Percentiles rank a stretch among this genome's conserved stretches.
Conservation (phyloP, 129 eudicot genomes). For the Mikania micrantha region DNA sequence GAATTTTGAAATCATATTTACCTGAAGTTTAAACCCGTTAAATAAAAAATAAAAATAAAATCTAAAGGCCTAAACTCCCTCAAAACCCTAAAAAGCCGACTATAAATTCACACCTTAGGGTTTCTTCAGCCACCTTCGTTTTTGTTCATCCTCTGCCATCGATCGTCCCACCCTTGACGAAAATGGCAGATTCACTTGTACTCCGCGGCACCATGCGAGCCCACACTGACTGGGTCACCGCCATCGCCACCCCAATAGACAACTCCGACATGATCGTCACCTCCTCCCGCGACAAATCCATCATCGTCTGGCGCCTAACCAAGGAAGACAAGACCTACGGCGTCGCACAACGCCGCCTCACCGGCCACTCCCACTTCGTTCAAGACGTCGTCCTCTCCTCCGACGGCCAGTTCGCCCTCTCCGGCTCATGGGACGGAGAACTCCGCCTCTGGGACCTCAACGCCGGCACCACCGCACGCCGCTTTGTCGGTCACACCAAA, state of each 20-base stretch:
- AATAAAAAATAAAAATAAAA: too few relatives aligned
- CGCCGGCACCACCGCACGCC: slow-evolving; percentile 65
- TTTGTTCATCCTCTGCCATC: not conserved
- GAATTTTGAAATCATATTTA: too few relatives aligned
- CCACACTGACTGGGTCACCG: slow-evolving; percentile 77
- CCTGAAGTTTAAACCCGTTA: too few relatives aligned
- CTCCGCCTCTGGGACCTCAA: slow-evolving; percentile 75
- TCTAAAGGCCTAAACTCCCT: not conserved
- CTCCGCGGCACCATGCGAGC: slow-evolving; percentile 71
- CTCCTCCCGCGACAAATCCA: slow-evolving; percentile 63
- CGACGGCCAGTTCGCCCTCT: slow-evolving; percentile 75
- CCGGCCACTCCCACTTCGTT: slow-evolving; percentile 76
- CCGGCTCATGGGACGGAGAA: slow-evolving; percentile 81
- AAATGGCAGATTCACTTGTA: slow-evolving; percentile 50
- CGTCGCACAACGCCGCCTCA: slow-evolving; percentile 59
- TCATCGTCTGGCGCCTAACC: slow-evolving; percentile 51
- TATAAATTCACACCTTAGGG: slow-evolving; percentile 18
- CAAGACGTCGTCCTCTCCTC: slow-evolving; percentile 81
- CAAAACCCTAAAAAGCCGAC: slow-evolving; percentile 29
- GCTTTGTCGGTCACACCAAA: slow-evolving; percentile 72
- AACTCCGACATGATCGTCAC: slow-evolving; percentile 72
- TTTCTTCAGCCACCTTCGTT: slow-evolving; percentile 8
- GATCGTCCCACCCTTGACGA: not conserved
- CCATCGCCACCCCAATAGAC: slow-evolving; percentile 71
- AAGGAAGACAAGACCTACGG: slow-evolving; percentile 56